Conservation (phyloP, 2,329 filamentous ascomycete genomes). For the Aspergillus sp. region DNA sequence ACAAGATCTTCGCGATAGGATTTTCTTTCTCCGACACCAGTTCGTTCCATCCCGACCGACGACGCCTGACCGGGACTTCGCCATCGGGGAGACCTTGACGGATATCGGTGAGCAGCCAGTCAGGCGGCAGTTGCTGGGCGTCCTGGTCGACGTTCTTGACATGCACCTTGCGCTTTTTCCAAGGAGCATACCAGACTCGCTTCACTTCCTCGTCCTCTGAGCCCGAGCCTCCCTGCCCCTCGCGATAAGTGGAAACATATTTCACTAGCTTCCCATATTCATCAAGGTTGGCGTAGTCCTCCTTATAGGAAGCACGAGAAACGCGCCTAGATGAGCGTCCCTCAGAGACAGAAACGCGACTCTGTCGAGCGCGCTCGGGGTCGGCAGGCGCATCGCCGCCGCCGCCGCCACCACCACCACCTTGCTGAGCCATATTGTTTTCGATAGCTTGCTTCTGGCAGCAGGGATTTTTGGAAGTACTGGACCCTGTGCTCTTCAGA, state of each 20-base stretch:
- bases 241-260: constrained; percentile 66
- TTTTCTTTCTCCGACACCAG: constrained; percentile 76
- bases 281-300: constrained; percentile 45
- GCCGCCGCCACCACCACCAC: background rate
- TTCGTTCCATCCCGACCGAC: constrained; percentile 69
- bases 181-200: constrained; percentile 62
- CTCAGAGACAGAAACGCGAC: constrained; percentile 26
- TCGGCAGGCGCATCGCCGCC: constrained; percentile 11
- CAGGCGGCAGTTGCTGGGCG: constrained; percentile 54
- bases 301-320: constrained; percentile 35
- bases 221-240: constrained; percentile 46
- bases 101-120: constrained; percentile 70
- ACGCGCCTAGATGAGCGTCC: constrained; percentile 28
- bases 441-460: constrained; percentile 6
- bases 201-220: constrained; percentile 48
- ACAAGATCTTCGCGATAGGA: constrained; percentile 69
- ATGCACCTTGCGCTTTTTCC: constrained; percentile 41
- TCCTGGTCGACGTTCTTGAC: constrained; percentile 24
- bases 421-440: constrained; percentile 24
- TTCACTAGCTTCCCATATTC: constrained; percentile 67
- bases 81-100: constrained; percentile 58
- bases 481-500: constrained; percentile 3
- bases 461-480: constrained; percentile 2
- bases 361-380: constrained; percentile 16
- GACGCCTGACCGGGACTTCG: constrained; percentile 63